phyloP scores from a whole-genome alignment of 139 green algal genomes.

The Penium margaritaceum region DNA sequence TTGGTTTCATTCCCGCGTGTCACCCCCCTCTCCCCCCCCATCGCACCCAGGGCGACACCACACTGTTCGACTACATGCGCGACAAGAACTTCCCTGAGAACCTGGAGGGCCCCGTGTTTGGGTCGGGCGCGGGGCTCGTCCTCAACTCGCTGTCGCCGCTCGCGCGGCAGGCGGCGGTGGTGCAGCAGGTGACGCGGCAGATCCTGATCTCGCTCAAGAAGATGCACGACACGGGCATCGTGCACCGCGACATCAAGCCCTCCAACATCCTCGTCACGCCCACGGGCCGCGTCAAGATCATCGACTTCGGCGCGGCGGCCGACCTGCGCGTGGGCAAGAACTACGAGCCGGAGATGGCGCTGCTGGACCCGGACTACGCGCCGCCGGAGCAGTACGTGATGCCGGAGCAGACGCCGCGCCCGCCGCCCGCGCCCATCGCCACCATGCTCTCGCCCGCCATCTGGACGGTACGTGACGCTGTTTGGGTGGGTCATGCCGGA shows the following conservation, averaged over 20 bases:
- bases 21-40: background rate
- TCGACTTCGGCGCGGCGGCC: slow-evolving; percentile 54
- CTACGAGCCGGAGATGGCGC: slow-evolving; percentile 47
- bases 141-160: background rate
- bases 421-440: slow-evolving; percentile 43
- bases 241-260: slow-evolving; percentile 58
- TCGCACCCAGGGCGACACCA: slow-evolving; percentile 40
- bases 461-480: slow-evolving; percentile 48
- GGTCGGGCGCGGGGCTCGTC: background rate
- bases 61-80: slow-evolving; percentile 31
- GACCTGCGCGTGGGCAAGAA: slow-evolving; percentile 57
- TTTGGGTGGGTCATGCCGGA: too few relatives aligned
- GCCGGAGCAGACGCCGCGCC: slow-evolving; percentile 41
- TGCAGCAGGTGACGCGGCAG: slow-evolving; percentile 44
- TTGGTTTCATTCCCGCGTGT: too few relatives aligned
- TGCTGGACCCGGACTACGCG: slow-evolving; percentile 55
- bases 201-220: slow-evolving; percentile 41
- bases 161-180: slow-evolving; percentile 14
- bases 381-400: slow-evolving; percentile 56
- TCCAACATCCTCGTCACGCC: slow-evolving; percentile 51
- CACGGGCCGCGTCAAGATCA: slow-evolving; percentile 49
- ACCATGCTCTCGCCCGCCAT: slow-evolving; percentile 48
- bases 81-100: slow-evolving; percentile 41
- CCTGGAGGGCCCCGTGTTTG: slow-evolving; percentile 36
- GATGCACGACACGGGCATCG: slow-evolving; percentile 55